Base-by-base conservation (phyloP, 805 yeast genomes). In the Novakomyces olei region DNA sequence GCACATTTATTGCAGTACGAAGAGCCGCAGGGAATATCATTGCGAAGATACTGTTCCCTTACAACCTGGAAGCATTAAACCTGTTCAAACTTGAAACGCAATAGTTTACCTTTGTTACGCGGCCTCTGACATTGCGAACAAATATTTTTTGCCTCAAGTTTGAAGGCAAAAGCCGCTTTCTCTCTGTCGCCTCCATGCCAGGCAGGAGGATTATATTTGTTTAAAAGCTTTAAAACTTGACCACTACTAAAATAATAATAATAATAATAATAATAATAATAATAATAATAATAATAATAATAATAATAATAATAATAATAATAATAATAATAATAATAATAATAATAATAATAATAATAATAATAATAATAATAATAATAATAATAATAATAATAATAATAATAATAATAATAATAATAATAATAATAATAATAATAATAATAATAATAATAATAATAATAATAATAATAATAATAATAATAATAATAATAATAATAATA, bases 1-100 rank as follows among this genome's bases (percentile, higher is more conserved):
- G 25, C 53, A 51, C 99, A 88, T 23, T 45, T 48, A 6, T 54
- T 45, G 53, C 98, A 88, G 1, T 66, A 57, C 40, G 57, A 60
- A 2, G 93, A 78, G 34, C 73, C 69, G 53, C 98, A 88, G 14
- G 95, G 92, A 32, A 88, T 80, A 53, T 88, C 99, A 34, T 67
- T 69, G 51, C 98, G 65, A 36, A 88, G 58, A 48, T 88, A 88
- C 52, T 85, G 98, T 49, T 88, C 99, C 41, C 95, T 64, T 6
- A 85, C 92, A 18, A 88, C 66, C 50, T 88, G 4, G 31, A 28
- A 14, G 15, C 10, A 10, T n/a, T n/a, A 28, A 23, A 17, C 31
- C 31, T 14, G 7, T 28, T 28, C 4, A 7, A 15, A 5, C 19
- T 23, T 15, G 14, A 7, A 15, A 16, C 19, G 16, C 22, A 18